These are phyloP conservation scores for Berberis vulgaris DNA, from an alignment of 164 flowering plant genomes.

Conservation along the genomic window DNA sequence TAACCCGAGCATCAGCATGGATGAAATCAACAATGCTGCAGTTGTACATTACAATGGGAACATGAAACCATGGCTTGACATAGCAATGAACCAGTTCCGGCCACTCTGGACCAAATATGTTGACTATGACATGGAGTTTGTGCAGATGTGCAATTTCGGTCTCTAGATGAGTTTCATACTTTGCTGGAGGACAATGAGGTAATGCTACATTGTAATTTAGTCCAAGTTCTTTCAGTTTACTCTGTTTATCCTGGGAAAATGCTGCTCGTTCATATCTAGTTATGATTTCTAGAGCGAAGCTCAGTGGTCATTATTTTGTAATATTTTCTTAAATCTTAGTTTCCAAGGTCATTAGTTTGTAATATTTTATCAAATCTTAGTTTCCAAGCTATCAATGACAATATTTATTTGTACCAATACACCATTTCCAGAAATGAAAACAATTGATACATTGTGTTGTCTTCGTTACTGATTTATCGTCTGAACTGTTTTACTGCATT, in stretches of 20 bases:
- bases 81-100: constrained; percentile 23
- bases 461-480: no score
- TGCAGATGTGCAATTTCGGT: constrained; percentile 11
- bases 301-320: constrained; percentile 1
- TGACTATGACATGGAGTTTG: constrained; percentile 10
- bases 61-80: constrained; percentile 21
- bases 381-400: no score
- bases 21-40: constrained; percentile 19
- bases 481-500: no score
- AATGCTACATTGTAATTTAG: constrained; percentile 6
- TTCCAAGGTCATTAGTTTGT: no score
- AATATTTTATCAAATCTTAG: no score
- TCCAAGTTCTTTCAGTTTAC: constrained; percentile 4
- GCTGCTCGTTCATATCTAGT: neutral
- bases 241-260: neutral
- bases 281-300: constrained; percentile 20
- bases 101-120: constrained; percentile 21
- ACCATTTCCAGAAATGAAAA: no score
- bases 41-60: constrained; percentile 26
- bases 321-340: no score
- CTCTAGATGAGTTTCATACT: constrained; percentile 7
- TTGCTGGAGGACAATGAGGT: constrained; percentile 5
- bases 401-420: no score
- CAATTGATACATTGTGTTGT: no score
- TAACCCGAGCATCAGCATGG: constrained; percentile 25